Conservation (phyloP, 768 basidiomycete genomes). For the Leccinum disarticulatum region DNA sequence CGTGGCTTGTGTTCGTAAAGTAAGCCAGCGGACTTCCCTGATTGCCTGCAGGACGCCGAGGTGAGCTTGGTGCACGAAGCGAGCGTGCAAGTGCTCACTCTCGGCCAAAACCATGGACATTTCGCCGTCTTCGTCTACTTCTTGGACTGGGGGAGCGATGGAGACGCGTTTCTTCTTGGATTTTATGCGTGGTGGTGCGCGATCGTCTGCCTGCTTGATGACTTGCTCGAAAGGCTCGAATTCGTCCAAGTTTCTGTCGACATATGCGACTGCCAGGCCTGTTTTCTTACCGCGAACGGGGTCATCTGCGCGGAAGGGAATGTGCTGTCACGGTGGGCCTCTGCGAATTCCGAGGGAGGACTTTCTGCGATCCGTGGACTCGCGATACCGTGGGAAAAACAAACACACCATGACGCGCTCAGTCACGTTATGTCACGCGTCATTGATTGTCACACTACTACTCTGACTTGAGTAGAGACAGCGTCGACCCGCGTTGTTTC, state of each 20-base stretch:
- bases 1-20: slow-evolving; percentile 35
- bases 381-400: slow-evolving; percentile 25
- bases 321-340: slow-evolving; percentile 62
- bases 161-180: slow-evolving; percentile 50
- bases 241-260: slow-evolving; percentile 75
- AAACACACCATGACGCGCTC: slow-evolving; percentile 29
- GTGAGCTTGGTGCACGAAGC: slow-evolving; percentile 5
- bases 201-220: slow-evolving; percentile 64
- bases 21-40: slow-evolving; percentile 35
- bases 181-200: slow-evolving; percentile 59
- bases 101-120: slow-evolving; percentile 78
- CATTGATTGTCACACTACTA: slow-evolving; percentile 1
- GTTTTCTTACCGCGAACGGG: slow-evolving; percentile 79
- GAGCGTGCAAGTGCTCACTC: slow-evolving; percentile 44
- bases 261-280: slow-evolving; percentile 64
- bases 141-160: slow-evolving; percentile 33
- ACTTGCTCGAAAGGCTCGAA: slow-evolving; percentile 81
- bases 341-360: slow-evolving; percentile 49
- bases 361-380: slow-evolving; percentile 29
- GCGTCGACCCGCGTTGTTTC: slow-evolving; percentile 1
- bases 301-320: slow-evolving; percentile 79
- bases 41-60: slow-evolving; percentile 21
- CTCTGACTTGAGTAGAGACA: slow-evolving; percentile 13
- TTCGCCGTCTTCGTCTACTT: slow-evolving; percentile 59
- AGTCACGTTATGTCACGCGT: slow-evolving; percentile 28